Conservation (phyloP, 2,329 filamentous ascomycete species). For the Botrytis hyacinthi region DNA sequence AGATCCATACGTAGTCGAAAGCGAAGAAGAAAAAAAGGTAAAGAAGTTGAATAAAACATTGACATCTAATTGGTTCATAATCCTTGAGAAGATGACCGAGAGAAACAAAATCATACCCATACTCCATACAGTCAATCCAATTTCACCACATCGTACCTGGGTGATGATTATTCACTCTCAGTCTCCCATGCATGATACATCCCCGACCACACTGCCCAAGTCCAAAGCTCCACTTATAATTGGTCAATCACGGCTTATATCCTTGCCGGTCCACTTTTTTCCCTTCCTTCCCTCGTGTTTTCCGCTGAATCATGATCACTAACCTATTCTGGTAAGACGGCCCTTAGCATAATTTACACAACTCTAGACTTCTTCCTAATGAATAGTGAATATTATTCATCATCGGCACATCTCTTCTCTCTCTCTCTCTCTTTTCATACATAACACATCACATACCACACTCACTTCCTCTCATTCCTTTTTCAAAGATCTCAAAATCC, state of each 20-base stretch:
- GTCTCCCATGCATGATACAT: background rate
- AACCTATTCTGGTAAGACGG: background rate
- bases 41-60: background rate
- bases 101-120: background rate
- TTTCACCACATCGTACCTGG: background rate
- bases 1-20: background rate
- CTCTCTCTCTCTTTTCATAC: background rate
- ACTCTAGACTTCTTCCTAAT: background rate
- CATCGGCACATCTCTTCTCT: background rate
- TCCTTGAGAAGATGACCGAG: background rate
- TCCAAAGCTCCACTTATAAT: background rate
- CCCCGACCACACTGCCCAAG: background rate
- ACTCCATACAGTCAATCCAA: too few relatives aligned
- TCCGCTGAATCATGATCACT: background rate
- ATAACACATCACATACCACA: background rate
- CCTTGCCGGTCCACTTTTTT: background rate
- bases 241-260: background rate
- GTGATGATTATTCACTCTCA: too few relatives aligned
- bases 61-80: background rate
- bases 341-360: slow-evolving; percentile 6
- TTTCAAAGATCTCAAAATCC: background rate
- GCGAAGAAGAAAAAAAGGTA: background rate
- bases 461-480: background rate
- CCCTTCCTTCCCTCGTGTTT: background rate
- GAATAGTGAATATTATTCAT: slow-evolving; percentile 7